Conservation (phyloP, 495 filamentous ascomycete genomes). For the Filosporella fistucella region DNA sequence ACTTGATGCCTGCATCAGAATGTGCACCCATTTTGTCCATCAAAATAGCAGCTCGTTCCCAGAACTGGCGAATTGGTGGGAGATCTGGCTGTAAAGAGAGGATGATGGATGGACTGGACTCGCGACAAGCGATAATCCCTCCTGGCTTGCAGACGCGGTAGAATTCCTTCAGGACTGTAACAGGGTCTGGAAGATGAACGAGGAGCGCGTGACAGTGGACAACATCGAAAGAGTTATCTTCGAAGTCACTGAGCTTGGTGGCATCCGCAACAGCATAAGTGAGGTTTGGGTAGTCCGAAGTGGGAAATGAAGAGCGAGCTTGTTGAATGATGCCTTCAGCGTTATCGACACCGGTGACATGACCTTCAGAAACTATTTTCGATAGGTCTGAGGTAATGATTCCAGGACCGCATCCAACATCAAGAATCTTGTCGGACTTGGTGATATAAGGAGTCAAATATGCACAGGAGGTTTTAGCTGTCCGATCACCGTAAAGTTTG, state of each 20-base stretch:
- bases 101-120: conserved; percentile 28
- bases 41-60: not conserved
- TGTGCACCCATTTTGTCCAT: conserved; percentile 7
- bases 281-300: conserved; percentile 26
- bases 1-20: not conserved
- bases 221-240: conserved; percentile 44
- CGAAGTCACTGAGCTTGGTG: not conserved
- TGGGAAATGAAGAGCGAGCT: conserved; percentile 26
- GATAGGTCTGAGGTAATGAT: conserved; percentile 53
- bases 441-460: conserved; percentile 46
- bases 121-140: conserved; percentile 46
- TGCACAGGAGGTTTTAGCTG: conserved; percentile 42
- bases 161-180: conserved; percentile 42
- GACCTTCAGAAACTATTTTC: conserved; percentile 37
- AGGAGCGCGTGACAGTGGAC: conserved; percentile 52
- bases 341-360: conserved; percentile 28
- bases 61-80: not conserved
- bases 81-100: not conserved
- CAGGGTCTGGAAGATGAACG: conserved; percentile 41
- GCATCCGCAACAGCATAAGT: conserved; percentile 29
- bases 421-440: conserved; percentile 45
- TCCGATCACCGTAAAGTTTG: conserved; percentile 31
- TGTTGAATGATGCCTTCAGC: conserved; percentile 10
- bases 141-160: conserved; percentile 41
- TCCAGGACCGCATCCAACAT: conserved; percentile 56